These are phyloP conservation scores for Coemansia umbellata DNA, from an alignment of 192 early-diverging fungal genomes.

Conservation along the genomic window DNA sequence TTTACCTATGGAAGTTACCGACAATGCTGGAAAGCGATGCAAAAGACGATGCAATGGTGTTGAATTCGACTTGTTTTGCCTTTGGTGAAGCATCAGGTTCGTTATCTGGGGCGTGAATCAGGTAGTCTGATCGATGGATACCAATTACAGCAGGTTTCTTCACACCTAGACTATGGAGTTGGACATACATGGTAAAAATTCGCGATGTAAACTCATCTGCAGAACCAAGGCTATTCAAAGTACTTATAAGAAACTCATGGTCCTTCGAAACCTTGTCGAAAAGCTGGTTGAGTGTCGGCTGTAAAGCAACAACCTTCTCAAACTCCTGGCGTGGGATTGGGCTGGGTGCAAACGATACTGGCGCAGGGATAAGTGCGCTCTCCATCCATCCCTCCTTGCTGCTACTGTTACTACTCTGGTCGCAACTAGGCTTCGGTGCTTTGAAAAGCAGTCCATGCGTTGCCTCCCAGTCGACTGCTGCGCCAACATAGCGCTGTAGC, in stretches of 20 bases:
- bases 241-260: constrained; percentile 64
- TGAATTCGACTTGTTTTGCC: constrained; percentile 89
- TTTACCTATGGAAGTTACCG: constrained; percentile 73
- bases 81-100: constrained; percentile 28
- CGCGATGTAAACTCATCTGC: constrained; percentile 82
- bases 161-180: constrained; percentile 44
- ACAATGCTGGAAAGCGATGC: constrained; percentile 72
- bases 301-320: constrained; percentile 67
- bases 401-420: not conserved
- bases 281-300: constrained; percentile 75
- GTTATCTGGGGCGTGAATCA: constrained; percentile 64
- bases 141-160: constrained; percentile 66
- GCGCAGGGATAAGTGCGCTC: constrained; percentile 69
- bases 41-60: constrained; percentile 94
- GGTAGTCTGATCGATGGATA: constrained; percentile 89
- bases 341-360: constrained; percentile 81
- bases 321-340: constrained; percentile 74
- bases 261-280: constrained; percentile 78
- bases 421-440: constrained; percentile 47
- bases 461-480: constrained; percentile 79
- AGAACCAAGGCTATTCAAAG: constrained; percentile 34
- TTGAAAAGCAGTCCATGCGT: constrained; percentile 79
- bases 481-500: constrained; percentile 46
- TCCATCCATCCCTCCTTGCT: constrained; percentile 22
- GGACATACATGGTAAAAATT: constrained; percentile 73